Conservation (phyloP, 2,329 filamentous ascomycete species). For the Aspergillus chevalieri region DNA sequence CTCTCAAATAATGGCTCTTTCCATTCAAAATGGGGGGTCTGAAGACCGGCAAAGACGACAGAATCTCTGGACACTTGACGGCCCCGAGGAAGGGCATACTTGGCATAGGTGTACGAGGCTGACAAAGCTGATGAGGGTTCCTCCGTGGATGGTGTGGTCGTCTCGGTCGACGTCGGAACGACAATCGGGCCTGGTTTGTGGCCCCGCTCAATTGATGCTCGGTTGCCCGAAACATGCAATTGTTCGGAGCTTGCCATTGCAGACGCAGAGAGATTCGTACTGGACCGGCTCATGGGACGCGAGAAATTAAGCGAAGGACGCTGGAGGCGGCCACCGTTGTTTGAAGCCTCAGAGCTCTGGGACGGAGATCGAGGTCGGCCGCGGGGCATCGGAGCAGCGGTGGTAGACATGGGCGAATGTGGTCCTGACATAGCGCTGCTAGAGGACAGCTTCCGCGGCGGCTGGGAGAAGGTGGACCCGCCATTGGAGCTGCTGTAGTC, state of each 20-base stretch:
- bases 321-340: constrained; percentile 52
- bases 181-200: constrained; percentile 30
- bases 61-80: constrained; percentile 68
- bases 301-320: constrained; percentile 90
- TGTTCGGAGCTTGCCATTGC: constrained; percentile 22
- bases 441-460: constrained; percentile 68
- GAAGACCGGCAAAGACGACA: constrained; percentile 51
- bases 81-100: constrained; percentile 75
- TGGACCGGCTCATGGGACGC: constrained; percentile 65
- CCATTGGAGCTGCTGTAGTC: constrained; percentile 57
- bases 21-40: constrained; percentile 56
- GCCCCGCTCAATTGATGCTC: constrained; percentile 19
- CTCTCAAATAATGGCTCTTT: constrained; percentile 50
- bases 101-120: constrained; percentile 75
- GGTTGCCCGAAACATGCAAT: constrained; percentile 36
- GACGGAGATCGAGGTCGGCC: constrained; percentile 74
- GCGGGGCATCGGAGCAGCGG: constrained; percentile 42
- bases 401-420: constrained; percentile 57
- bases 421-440: constrained; percentile 59
- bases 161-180: constrained; percentile 19
- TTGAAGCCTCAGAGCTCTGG: constrained; percentile 72
- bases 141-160: constrained; percentile 14
- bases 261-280: constrained; percentile 33
- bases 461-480: constrained; percentile 57
- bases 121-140: constrained; percentile 47